phyloP scores from a whole-genome alignment of 176 grass and related monocot genomes.

The Aegilops bicornis region DNA sequence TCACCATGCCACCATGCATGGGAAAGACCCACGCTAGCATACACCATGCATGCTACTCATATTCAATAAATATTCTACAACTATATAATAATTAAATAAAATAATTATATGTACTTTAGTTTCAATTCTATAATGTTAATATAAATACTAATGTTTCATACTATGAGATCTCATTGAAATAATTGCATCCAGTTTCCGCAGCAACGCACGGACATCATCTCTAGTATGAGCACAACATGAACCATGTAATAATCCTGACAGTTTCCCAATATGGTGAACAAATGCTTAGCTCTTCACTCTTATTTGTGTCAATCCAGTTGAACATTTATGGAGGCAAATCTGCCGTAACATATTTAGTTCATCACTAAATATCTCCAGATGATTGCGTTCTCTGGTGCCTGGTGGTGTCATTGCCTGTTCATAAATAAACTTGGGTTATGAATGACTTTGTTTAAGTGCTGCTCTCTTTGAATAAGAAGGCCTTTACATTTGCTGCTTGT shows the following conservation, averaged over 20 bases:
- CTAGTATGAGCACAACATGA: background rate
- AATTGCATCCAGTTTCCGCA: too few relatives aligned
- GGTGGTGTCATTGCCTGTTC: background rate
- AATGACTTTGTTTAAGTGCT: slow-evolving; percentile 11
- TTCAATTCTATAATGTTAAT: too few relatives aligned
- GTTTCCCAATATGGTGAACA: background rate
- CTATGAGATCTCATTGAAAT: too few relatives aligned
- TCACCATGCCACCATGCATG: too few relatives aligned
- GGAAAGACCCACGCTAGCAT: too few relatives aligned
- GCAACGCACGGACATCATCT: too few relatives aligned
- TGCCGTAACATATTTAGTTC: slow-evolving; percentile 5
- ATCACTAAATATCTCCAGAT: background rate
- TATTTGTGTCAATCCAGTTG: background rate
- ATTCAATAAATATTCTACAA: too few relatives aligned
- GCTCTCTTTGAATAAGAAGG: slow-evolving; percentile 1
- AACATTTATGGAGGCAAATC: background rate
- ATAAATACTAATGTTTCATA: too few relatives aligned
- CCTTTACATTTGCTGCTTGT: background rate
- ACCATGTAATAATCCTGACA: background rate
- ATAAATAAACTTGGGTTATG: background rate
- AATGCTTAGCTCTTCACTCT: background rate
- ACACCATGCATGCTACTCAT: too few relatives aligned
- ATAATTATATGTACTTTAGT: too few relatives aligned
- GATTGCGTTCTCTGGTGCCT: background rate
- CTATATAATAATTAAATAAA: too few relatives aligned